Base-by-base conservation (phyloP, 2,329 filamentous ascomycete species). In the Cercospora janseana region DNA sequence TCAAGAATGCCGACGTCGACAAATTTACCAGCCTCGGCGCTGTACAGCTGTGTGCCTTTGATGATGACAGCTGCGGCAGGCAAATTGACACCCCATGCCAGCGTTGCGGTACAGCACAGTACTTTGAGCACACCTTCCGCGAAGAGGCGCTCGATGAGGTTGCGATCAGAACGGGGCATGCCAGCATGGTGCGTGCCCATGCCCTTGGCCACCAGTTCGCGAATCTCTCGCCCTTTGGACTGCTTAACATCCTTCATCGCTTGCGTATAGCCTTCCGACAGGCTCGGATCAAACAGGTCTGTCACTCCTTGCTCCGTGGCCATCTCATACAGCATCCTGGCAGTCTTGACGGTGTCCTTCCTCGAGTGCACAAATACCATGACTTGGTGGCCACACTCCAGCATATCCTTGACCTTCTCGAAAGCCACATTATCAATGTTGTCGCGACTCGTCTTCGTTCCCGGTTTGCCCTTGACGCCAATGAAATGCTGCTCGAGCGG, bases 331-430 rank as follows among this genome's bases (percentile, higher is more conserved):
- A 98, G 75, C 74, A 86, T 88, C 58, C 87, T 86, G 37, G 93
- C 91, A 1, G 92, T 94, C 55, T 86, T 80, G 59, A 95, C 82
- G 0, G 94, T 98, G 61, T 99, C 94, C 66, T 95, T 91, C 20
- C 93, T 81, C 1, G 92, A 96, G 68, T 98, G 94, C 8, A 98
- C 94, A 69, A 99, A 98, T 0, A 99, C 92, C 94, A 99, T 98
- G 59, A 98, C 81, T 68, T 98, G 93, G 63, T 99, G 93, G n/a
- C 88, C 91, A 51, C 78, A 76, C 65, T 90, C 82, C 3, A 98
- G 77, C 91, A 98, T 96, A 45, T 93, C 87, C 60, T 84, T 86
- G 38, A 96, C 90, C 67, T 99, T 99, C 59, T 97, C 91, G 65
- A 94, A 98, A 0, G 89, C 83, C 2, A 89, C 84, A 18, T 79